These are phyloP conservation scores for Globisporangium takayamanum DNA, from an alignment of 352 stramenopile genomes.

Conservation along the genomic window DNA sequence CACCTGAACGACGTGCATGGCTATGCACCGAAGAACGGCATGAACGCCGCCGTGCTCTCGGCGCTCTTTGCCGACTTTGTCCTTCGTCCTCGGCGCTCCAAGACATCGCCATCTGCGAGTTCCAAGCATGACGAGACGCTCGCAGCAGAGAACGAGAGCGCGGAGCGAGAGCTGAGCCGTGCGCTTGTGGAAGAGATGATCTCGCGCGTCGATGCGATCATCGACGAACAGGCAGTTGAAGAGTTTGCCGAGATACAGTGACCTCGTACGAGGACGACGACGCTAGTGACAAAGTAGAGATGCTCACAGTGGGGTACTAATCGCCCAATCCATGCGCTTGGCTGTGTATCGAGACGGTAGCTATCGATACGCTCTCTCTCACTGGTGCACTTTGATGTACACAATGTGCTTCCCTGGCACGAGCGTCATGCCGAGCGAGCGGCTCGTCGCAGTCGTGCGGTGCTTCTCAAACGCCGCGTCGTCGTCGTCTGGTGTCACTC, in stretches of 20 bases:
- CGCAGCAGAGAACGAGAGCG: constrained; percentile 2
- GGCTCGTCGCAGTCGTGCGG: constrained; percentile 25
- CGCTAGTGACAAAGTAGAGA: background rate
- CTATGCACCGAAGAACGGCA: constrained; percentile 69
- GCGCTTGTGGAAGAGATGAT: constrained; percentile 67
- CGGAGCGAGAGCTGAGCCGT: constrained; percentile 11
- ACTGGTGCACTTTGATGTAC: constrained; percentile 53
- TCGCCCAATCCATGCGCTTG: background rate
- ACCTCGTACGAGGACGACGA: background rate
- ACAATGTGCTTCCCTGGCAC: constrained; percentile 73
- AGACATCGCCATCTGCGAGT: background rate
- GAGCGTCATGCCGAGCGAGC: constrained; percentile 64
- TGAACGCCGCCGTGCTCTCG: constrained; percentile 53
- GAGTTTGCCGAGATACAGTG: constrained; percentile 24
- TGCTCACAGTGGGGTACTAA: background rate
- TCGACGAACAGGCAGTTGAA: constrained; percentile 64
- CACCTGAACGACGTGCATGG: constrained; percentile 79
- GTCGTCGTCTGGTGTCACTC: constrained; percentile 1
- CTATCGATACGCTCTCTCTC: background rate
- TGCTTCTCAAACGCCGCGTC: constrained; percentile 14
- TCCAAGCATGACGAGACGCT: no score
- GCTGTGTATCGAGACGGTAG: background rate
- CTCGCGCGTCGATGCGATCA: constrained; percentile 60
- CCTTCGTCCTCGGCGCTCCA: constrained; percentile 26
- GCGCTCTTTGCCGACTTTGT: constrained; percentile 49